A percentile compares a stretch with the other conserved stretches of the same genome.
Conservation (phyloP, 208 protist genomes). For the Wallacemonas sp. region DNA sequence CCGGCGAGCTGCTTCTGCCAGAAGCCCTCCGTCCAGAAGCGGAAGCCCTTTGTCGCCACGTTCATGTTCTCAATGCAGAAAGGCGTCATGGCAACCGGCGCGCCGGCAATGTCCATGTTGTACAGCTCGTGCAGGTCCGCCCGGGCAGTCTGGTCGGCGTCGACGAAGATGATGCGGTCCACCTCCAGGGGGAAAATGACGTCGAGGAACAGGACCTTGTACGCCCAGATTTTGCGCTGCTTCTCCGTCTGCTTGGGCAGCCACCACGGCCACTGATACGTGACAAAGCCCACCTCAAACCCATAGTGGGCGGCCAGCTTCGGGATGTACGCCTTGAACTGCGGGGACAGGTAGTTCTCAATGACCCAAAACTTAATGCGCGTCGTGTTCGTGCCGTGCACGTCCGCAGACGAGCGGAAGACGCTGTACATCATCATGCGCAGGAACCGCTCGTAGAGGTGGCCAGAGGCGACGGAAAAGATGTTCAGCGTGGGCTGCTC, state of each 20-base stretch:
- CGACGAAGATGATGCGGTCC: conserved; percentile 98
- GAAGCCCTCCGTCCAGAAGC: conserved; percentile 94
- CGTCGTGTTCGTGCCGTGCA: conserved; percentile 66
- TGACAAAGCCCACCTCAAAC: conserved; percentile 96
- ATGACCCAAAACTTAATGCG: conserved; percentile 99
- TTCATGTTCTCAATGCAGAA: conserved; percentile 94
- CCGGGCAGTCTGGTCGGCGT: conserved; percentile 97
- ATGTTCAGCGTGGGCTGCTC: conserved; percentile 96
- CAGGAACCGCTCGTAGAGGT: conserved; percentile 99
- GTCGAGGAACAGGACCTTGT: conserved; percentile 99
- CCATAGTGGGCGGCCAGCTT: conserved; percentile 85
- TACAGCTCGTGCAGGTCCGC: conserved; percentile 94
- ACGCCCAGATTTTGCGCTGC: conserved; percentile 98
- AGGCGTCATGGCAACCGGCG: conserved; percentile 96
- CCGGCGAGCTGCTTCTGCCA: conserved; percentile 95
- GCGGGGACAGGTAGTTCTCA: conserved; percentile 97
- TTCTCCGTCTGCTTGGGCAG: conserved; percentile 96
- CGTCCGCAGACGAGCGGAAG: conserved; percentile 85
- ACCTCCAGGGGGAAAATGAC: conserved; percentile 98
- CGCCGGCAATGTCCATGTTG: conserved; percentile 95
- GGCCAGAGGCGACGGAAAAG: conserved; percentile 97
- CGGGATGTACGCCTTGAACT: conserved; percentile 95
- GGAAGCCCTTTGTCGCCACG: conserved; percentile 91
- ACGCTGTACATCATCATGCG: conserved; percentile 99
- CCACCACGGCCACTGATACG: conserved; percentile 99